phyloP scores from a whole-genome alignment of 2,329 filamentous ascomycete species.

The Pseudomassariella vexata region DNA sequence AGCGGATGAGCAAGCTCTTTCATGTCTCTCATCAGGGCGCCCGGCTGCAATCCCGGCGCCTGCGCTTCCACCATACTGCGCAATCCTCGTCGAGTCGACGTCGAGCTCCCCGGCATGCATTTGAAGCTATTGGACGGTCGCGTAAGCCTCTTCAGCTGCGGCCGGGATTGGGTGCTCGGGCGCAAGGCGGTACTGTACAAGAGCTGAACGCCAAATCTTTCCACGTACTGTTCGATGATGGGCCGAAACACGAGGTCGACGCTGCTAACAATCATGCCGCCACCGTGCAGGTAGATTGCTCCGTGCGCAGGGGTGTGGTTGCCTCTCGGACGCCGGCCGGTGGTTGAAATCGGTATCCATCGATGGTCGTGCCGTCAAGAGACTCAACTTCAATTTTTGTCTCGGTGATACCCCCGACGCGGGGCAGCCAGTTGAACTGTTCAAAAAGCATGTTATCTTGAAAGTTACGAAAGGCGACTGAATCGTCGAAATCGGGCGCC shows the following conservation, averaged over 20 bases:
- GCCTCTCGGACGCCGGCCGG: too few relatives aligned
- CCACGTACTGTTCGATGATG: not conserved
- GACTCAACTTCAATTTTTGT: not conserved
- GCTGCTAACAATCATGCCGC: slow-evolving; percentile 1
- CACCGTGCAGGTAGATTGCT: slow-evolving; percentile 3
- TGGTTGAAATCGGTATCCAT: too few relatives aligned
- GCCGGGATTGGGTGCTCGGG: slow-evolving; percentile 45
- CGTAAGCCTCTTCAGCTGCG: slow-evolving; percentile 41
- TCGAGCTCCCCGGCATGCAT: slow-evolving; percentile 21
- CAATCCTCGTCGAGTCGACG: slow-evolving; percentile 18
- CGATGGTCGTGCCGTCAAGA: too few relatives aligned
- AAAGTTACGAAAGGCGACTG: not conserved
- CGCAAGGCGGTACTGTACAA: slow-evolving; percentile 46
- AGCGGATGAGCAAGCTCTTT: slow-evolving; percentile 7
- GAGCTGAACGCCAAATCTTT: not conserved
- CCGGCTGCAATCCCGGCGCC: slow-evolving; percentile 22
- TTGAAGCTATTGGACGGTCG: slow-evolving; percentile 34
- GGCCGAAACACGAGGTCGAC: slow-evolving; percentile 1
- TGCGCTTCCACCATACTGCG: slow-evolving; percentile 18
- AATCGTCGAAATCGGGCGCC: slow-evolving; percentile 1
- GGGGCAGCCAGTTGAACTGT: not conserved
- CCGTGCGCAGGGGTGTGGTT: too few relatives aligned
- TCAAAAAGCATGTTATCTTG: not conserved
- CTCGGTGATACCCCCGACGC: not conserved
- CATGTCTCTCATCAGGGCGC: slow-evolving; percentile 16